phyloP scores from a whole-genome alignment of 345 rosid species.

The Rubroshorea leprosula region DNA sequence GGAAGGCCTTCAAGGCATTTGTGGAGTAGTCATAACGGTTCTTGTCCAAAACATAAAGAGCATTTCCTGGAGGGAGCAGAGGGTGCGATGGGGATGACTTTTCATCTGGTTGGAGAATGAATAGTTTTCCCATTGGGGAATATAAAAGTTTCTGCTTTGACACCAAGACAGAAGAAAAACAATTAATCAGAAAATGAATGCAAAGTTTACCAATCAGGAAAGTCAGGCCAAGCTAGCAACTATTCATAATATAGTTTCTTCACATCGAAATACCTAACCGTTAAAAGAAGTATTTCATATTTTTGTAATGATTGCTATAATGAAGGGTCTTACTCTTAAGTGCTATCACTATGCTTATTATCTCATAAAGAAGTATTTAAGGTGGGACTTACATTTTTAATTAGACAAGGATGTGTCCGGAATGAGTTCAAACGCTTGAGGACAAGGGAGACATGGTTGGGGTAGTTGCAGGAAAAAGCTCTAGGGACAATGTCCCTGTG shows the following conservation, averaged over 20 bases:
- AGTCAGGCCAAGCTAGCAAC: too few relatives aligned
- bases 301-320: too few relatives aligned
- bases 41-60: slow-evolving; percentile 53
- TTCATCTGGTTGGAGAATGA: slow-evolving; percentile 76
- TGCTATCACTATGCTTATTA: too few relatives aligned
- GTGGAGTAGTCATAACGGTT: slow-evolving; percentile 24
- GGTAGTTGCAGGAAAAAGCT: slow-evolving; percentile 91
- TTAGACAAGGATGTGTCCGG: slow-evolving; percentile 75
- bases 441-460: slow-evolving; percentile 59
- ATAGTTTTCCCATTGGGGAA: slow-evolving; percentile 70
- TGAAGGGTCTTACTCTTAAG: too few relatives aligned
- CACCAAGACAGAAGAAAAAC: not conserved
- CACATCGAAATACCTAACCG: too few relatives aligned
- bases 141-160: slow-evolving; percentile 60
- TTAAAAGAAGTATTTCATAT: too few relatives aligned
- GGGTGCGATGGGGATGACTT: slow-evolving; percentile 73
- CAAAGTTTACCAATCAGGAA: not conserved
- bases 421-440: slow-evolving; percentile 59
- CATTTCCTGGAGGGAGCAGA: slow-evolving; percentile 57
- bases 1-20: slow-evolving; percentile 50
- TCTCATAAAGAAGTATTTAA: not conserved
- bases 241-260: too few relatives aligned
- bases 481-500: slow-evolving; percentile 90
- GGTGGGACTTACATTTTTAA: slow-evolving; percentile 43
- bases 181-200: not conserved